Conservation (phyloP, 345 rosid genomes). For the Excoecaria cochinchinensis region DNA sequence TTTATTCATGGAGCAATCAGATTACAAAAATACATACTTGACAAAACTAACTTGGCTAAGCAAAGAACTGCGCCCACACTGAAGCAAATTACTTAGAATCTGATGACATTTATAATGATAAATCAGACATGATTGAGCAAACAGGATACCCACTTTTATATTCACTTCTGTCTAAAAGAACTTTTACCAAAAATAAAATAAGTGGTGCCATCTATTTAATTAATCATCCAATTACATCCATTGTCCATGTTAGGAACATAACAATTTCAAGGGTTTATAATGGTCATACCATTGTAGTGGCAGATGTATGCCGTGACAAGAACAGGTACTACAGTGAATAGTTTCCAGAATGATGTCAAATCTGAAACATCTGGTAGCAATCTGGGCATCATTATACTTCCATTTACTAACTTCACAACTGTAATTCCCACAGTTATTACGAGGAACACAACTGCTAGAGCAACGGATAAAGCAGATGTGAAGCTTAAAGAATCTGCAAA, state of each 20-base stretch:
- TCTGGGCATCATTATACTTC: slow-evolving; percentile 73
- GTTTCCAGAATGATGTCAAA: slow-evolving; percentile 66
- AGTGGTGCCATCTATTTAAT: background rate
- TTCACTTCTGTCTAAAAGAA: background rate
- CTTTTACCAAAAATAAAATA: background rate
- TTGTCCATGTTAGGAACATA: background rate
- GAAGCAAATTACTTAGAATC: slow-evolving; percentile 1
- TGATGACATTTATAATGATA: background rate
- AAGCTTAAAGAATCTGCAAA: slow-evolving; percentile 86
- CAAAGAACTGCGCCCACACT: background rate
- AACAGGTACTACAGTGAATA: slow-evolving; percentile 89
- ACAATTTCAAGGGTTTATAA: background rate
- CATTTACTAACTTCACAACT: slow-evolving; percentile 54
- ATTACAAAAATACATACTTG: background rate
- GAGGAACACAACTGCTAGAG: slow-evolving; percentile 76
- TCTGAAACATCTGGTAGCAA: slow-evolving; percentile 69
- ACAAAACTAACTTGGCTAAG: background rate
- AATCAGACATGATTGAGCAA: background rate
- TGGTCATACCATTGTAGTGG: slow-evolving; percentile 72
- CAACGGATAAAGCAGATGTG: slow-evolving; percentile 86
- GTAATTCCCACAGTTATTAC: slow-evolving; percentile 70
- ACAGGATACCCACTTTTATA: background rate
- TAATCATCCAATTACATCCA: background rate
- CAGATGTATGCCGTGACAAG: slow-evolving; percentile 88
- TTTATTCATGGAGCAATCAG: slow-evolving; percentile 1